phyloP scores from a whole-genome alignment of 371 early-diverging fungal species.

The Umbelopsis sp. region DNA sequence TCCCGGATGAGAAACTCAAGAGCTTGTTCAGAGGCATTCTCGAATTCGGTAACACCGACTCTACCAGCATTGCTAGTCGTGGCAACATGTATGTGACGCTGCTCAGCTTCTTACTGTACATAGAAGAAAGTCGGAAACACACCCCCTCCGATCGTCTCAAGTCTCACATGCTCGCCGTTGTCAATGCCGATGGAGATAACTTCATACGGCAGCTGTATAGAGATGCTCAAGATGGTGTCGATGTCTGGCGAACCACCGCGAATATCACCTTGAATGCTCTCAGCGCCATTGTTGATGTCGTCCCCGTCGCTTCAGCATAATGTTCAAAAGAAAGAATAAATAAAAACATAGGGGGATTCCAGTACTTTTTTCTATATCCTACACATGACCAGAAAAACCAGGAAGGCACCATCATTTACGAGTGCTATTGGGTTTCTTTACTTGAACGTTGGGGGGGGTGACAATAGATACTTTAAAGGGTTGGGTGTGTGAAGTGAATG shows the following conservation, averaged over 20 bases:
- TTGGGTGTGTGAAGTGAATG: background rate
- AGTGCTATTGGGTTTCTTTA: too few species aligned
- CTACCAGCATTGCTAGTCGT: constrained; percentile 66
- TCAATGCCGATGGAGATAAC: constrained; percentile 61
- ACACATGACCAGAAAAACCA: too few species aligned
- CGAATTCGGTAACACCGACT: constrained; percentile 63
- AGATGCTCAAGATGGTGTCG: constrained; percentile 83
- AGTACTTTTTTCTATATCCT: too few species aligned
- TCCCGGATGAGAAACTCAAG: constrained; percentile 59
- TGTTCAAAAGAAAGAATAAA: too few species aligned
- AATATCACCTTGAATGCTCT: constrained; percentile 78
- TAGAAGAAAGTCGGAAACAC: constrained; percentile 27
- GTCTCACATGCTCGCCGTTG: constrained; percentile 36
- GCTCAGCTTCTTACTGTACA: constrained; percentile 71
- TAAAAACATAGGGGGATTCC: too few species aligned
- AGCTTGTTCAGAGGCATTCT: constrained; percentile 70
- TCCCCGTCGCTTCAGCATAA: background rate
- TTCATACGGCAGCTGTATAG: constrained; percentile 72
- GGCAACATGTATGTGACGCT: constrained; percentile 85
- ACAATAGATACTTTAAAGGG: too few species aligned
- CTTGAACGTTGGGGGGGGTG: too few species aligned
- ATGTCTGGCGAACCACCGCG: constrained; percentile 86
- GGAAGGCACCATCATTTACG: too few species aligned
- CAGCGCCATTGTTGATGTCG: constrained; percentile 11
- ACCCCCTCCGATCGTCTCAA: constrained; percentile 28